Base-by-base conservation (phyloP, 169 alveolate genomes). In the Plasmodium gaboni region DNA sequence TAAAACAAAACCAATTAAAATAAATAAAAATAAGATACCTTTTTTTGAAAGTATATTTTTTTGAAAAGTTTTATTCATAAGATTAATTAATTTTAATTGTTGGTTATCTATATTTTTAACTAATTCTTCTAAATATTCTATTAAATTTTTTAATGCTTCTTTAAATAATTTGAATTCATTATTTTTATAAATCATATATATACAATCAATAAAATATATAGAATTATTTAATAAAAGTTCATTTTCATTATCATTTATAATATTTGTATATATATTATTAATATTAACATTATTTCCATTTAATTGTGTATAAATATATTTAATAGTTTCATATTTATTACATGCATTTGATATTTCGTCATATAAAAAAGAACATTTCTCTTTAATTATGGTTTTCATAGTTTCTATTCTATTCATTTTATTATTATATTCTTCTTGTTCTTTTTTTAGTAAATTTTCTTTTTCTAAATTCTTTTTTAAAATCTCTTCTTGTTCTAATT, bases 21-120 rank as follows among this genome's bases (percentile, higher is more conserved):
- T 71, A 28, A 80, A 80, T 19, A 80, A 19, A 60, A 80, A 61
- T 67, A 80, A 60, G 22, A 80, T 80, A 8, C 90, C 90, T 28
- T 42, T 80, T 72, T 80, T 80, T 46, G 90, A 80, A 13, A 80
- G 64, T 38, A 80, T 80, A 55, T 80, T 80, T 9, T 80, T 48
- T 80, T 80, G 90, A 48, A 80, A 80, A 26, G 57, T 59, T 42
- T 50, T 22, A 19, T 80, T 80, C 83, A 80, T 68, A 44, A 80
- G 90, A 57, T 80, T 80, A 32, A 80, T 80, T 17, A 80, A 63
- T 26, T 80, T 80, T 72, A 80, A 38, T 80, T 80, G 32, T 1
- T 80, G 85, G 38, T 44, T 44, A 9, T 69, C 90, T 15, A 80
- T 48, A 32, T 80, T 80, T 63, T 68, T 80, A 10, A 80, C 67